Base-by-base conservation (phyloP, 805 yeast species). In the Lachancea sp. region DNA sequence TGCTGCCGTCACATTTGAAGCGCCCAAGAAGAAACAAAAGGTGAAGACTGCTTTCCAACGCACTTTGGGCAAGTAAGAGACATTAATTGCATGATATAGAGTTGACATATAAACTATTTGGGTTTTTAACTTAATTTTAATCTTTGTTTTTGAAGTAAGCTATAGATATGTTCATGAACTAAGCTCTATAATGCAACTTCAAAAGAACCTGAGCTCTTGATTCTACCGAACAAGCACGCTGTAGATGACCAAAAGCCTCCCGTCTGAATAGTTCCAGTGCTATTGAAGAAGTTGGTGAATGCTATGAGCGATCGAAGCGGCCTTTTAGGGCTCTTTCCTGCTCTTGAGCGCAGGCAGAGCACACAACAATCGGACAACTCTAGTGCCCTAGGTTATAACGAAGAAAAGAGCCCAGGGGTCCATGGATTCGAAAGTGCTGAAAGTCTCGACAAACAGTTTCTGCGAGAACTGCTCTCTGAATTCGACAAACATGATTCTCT, bases 31-130 rank as follows among this genome's bases (percentile, higher is more conserved):
- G 16, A 34, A 22, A 8, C 19, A 26, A 12, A 36, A 18, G 32
- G 46, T 43, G 13, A 43, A 38, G 16, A 13, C 26, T 20, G 46
- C 46, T 32, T 20, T 43, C 16, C 36, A 19, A 29, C 42, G 42
- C 29, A 37, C 42, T 3, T 43, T 43, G 11, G 42, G 38, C 42
- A 43, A 43, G 30, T 22, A 26, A 31, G 36, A 36, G 22, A 42
- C 35, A 33, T 26, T 32, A 31, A 13, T 31, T 30, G 37, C 38
- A 33, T 25, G 26, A 7, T 38, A 18, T 15, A 38, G 41, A 35
- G 27, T 32, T 13, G 35, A 13, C 35, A 32, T 32, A 32, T 15
- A 32, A 32, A 32, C 25, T 8, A 15, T 17, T 32, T 13, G 13
- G 13, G 11, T 32, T n/a, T 31, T 32, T 32, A 15, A 32, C 15